Evolutionary conservation across 2,329 filamentous ascomycete genomes (phyloP).

Genomic region (Pseudogymnoascus sp.): DNA sequence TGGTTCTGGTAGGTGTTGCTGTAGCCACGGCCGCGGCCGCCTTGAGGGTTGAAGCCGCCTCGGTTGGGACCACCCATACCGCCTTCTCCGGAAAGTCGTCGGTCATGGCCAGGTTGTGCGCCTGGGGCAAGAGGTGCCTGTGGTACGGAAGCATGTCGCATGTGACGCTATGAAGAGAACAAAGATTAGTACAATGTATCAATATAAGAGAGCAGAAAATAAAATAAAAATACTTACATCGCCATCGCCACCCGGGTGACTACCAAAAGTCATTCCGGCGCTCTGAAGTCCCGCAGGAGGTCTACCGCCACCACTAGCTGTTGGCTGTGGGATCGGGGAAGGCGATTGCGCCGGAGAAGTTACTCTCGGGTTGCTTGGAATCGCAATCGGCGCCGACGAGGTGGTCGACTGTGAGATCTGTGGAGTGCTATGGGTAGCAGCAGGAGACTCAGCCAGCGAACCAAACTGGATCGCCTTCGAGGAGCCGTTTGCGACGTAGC

Average conservation of each 20-base stretch:
- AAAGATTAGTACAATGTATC: neutral
- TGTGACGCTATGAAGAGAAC: conserved; percentile 47
- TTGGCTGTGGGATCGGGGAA: conserved; percentile 84
- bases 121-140: conserved; percentile 53
- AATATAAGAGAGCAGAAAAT: neutral
- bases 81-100: conserved; percentile 73
- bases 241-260: conserved; percentile 54
- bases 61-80: conserved; percentile 56
- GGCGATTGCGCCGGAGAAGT: conserved; percentile 83
- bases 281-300: conserved; percentile 61
- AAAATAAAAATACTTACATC: conserved; percentile 53
- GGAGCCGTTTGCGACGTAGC: conserved; percentile 70
- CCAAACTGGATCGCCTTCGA: conserved; percentile 70
- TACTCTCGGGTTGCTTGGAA: conserved; percentile 63
- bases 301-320: conserved; percentile 71
- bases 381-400: conserved; percentile 49
- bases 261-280: conserved; percentile 9
- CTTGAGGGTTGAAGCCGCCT: conserved; percentile 46
- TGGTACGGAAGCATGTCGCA: conserved; percentile 57
- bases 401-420: conserved; percentile 37
- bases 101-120: conserved; percentile 66
- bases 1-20: conserved; percentile 41
- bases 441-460: conserved; percentile 60
- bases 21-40: conserved; percentile 40
- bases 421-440: conserved; percentile 59